Percentiles rank a stretch among this genome's conserved stretches.
phyloP scores from a whole-genome alignment of 2,329 filamentous ascomycete species.

The Dactylonectria estremocensis region DNA sequence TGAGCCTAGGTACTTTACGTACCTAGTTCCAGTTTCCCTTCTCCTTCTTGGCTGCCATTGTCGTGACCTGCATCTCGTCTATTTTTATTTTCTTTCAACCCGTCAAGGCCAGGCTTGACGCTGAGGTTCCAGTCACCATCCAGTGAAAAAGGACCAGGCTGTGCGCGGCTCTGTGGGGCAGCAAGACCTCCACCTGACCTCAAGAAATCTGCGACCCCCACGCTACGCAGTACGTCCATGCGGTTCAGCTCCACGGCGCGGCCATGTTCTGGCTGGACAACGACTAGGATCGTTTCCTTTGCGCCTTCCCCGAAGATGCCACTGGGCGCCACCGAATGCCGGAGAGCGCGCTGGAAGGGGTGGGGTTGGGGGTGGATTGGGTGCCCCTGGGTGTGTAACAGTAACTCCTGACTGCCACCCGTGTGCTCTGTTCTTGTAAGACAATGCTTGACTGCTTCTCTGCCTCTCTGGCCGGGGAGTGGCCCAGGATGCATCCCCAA shows the following conservation, averaged over 20 bases:
- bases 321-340: neutral
- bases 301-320: conserved; percentile 1
- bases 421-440: neutral
- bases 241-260: conserved; percentile 18
- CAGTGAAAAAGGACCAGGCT: conserved; percentile 17
- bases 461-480: conserved; percentile 4
- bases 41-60: conserved; percentile 16
- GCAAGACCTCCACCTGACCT: conserved; percentile 28
- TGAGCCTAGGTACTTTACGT: neutral
- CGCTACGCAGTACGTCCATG: conserved; percentile 8
- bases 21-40: neutral
- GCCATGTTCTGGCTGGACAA: conserved; percentile 10
- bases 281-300: conserved; percentile 21
- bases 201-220: conserved; percentile 28
- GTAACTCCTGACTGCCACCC: conserved; percentile 2
- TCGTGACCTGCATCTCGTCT: conserved; percentile 9
- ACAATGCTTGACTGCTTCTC: conserved; percentile 3
- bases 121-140: conserved; percentile 16
- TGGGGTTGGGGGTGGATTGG: conserved; percentile 24
- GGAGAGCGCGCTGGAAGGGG: neutral
- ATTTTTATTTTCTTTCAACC: neutral
- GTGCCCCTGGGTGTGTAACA: neutral
- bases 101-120: neutral
- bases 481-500: conserved; percentile 7
- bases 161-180: conserved; percentile 27